Percentiles rank a stretch among this genome's conserved stretches.
phyloP scores from a whole-genome alignment of 768 basidiomycete genomes.

The Boletus bicolor region DNA sequence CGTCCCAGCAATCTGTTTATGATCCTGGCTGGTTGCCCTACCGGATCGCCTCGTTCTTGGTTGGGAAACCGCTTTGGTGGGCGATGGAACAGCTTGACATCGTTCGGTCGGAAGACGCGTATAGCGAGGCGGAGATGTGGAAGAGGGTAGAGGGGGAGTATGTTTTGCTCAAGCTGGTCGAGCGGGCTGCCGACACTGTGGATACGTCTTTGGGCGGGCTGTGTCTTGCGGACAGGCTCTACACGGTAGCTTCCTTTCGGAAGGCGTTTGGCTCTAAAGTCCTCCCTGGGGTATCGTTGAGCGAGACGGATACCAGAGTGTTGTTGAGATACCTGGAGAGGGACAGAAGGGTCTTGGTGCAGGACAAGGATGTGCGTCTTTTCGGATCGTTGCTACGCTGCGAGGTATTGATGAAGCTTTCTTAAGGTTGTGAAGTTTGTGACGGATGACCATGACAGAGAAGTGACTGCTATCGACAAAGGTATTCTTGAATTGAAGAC shows the following conservation, averaged over 20 bases:
- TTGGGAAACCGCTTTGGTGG: conserved; percentile 86
- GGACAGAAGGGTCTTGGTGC: conserved; percentile 62
- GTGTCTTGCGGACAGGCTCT: conserved; percentile 56
- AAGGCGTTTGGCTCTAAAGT: conserved; percentile 48
- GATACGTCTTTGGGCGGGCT: conserved; percentile 41
- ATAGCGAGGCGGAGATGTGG: conserved; percentile 47
- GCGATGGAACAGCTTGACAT: conserved; percentile 75
- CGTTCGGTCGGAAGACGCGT: conserved; percentile 56
- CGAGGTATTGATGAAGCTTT: not conserved
- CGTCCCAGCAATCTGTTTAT: conserved; percentile 58
- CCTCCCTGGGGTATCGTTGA: conserved; percentile 44
- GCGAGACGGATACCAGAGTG: conserved; percentile 63
- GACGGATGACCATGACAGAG: conserved; percentile 31
- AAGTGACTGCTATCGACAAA: conserved; percentile 73
- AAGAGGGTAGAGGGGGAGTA: conserved; percentile 67
- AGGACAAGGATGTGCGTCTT: conserved; percentile 61
- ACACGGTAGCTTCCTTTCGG: conserved; percentile 59
- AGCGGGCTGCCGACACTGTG: conserved; percentile 61
- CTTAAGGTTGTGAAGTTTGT: conserved; percentile 81
- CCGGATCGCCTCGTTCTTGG: conserved; percentile 65
- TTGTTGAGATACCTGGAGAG: conserved; percentile 77
- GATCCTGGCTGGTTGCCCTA: conserved; percentile 66
- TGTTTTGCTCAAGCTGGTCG: conserved; percentile 62
- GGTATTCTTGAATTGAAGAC: conserved; percentile 79
- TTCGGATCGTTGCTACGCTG: not conserved